phyloP scores from a whole-genome alignment of 2,329 filamentous ascomycete species.

The Orbilia ellipsospora region DNA sequence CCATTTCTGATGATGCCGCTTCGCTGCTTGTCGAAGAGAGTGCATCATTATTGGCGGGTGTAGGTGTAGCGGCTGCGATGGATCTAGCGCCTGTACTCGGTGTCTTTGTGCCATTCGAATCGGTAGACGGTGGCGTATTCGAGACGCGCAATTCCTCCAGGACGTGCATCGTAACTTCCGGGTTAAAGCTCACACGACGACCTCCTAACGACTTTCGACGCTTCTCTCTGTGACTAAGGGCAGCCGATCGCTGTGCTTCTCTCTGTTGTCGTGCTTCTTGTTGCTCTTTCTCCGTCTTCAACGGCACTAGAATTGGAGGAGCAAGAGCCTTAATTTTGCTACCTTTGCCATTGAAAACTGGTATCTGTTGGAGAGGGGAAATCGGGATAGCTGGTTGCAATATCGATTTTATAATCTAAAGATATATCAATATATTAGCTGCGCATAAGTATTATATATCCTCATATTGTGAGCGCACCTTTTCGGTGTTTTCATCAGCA shows the following conservation, averaged over 20 bases:
- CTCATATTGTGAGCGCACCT: constrained; percentile 7
- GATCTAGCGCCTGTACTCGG: constrained; percentile 60
- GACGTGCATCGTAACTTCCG: constrained; percentile 95
- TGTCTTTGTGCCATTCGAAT: constrained; percentile 67
- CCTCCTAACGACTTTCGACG: constrained; percentile 93
- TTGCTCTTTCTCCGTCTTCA: constrained; percentile 77
- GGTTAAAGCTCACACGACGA: constrained; percentile 93
- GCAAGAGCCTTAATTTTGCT: constrained; percentile 57
- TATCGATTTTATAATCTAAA: constrained; percentile 72
- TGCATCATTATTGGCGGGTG: constrained; percentile 54
- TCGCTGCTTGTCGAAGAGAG: no score
- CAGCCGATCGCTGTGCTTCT: constrained; percentile 73
- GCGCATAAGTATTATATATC: no score
- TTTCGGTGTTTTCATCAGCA: constrained; percentile 58
- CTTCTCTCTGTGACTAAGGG: constrained; percentile 80
- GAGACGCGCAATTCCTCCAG: constrained; percentile 96
- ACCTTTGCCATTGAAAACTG: constrained; percentile 65
- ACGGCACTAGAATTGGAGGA: constrained; percentile 68
- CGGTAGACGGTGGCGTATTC: constrained; percentile 72
- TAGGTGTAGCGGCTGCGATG: constrained; percentile 58
- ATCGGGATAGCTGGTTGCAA: constrained; percentile 79
- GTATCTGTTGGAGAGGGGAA: constrained; percentile 73
- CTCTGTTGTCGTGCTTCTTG: constrained; percentile 75
- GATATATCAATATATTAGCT: background rate
- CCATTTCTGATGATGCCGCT: constrained; percentile 25